phyloP scores from a whole-genome alignment of 2,329 filamentous ascomycete genomes.

The Corinectria fuckeliana region DNA sequence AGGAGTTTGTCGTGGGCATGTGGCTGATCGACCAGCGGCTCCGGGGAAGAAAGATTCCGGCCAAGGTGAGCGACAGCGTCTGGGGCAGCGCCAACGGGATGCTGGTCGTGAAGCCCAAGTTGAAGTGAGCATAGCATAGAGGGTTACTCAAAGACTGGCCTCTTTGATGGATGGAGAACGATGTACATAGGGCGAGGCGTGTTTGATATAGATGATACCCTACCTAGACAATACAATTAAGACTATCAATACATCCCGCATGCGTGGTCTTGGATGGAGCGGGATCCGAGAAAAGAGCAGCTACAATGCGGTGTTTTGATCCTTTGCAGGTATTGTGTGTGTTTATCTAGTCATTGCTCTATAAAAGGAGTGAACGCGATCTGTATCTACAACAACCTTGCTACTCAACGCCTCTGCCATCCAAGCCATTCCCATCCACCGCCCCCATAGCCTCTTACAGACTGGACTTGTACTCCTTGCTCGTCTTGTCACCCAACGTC shows the following conservation, averaged over 20 bases:
- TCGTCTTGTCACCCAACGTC: constrained; percentile 31
- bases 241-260: not conserved
- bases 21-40: constrained; percentile 84
- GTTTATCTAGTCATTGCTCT: not conserved
- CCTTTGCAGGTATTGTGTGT: not conserved
- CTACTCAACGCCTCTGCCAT: too few relatives aligned
- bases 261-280: not conserved
- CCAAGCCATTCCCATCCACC: not conserved
- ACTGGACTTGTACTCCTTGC: constrained; percentile 30
- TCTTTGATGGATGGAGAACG: not conserved
- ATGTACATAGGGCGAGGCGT: constrained; percentile 12
- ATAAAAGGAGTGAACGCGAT: not conserved
- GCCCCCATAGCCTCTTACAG: too few relatives aligned
- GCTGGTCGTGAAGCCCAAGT: constrained; percentile 45
- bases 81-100: constrained; percentile 72
- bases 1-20: constrained; percentile 82
- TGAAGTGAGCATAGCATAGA: constrained; percentile 25
- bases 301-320: not conserved
- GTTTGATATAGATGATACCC: constrained; percentile 38
- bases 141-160: not conserved
- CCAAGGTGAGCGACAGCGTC: constrained; percentile 73
- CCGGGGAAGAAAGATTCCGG: constrained; percentile 79
- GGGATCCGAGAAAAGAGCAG: not conserved
- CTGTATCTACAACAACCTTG: not conserved
- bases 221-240: constrained; percentile 26